Conservation (phyloP, 768 basidiomycete species). For the Russula foetens region DNA sequence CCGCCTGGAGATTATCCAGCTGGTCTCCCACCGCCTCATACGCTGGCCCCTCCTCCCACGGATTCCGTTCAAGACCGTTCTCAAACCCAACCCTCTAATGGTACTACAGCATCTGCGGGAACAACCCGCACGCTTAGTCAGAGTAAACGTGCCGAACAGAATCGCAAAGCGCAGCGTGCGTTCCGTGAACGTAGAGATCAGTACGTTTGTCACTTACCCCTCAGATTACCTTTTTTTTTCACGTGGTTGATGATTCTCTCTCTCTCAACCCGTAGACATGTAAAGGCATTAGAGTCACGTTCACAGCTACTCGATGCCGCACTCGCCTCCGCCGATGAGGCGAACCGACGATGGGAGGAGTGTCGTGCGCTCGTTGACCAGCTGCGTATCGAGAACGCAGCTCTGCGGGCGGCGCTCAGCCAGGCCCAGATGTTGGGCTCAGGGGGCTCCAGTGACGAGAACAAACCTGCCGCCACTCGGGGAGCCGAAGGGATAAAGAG, state of each 20-base stretch:
- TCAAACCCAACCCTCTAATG: constrained; percentile 17
- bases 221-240: background rate
- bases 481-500: background rate
- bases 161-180: constrained; percentile 87
- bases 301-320: constrained; percentile 82
- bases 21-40: constrained; percentile 17
- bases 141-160: constrained; percentile 89
- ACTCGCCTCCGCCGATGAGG: constrained; percentile 79
- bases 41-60: background rate
- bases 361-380: constrained; percentile 86
- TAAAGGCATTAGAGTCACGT: constrained; percentile 79
- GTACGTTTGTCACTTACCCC: constrained; percentile 37
- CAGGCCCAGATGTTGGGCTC: constrained; percentile 28
- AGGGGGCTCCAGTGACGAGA: constrained; percentile 4
- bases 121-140: constrained; percentile 55
- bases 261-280: constrained; percentile 45
- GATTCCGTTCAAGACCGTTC: constrained; percentile 11
- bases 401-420: constrained; percentile 61
- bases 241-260: background rate
- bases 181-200: constrained; percentile 87
- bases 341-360: constrained; percentile 85
- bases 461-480: background rate
- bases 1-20: constrained; percentile 17
- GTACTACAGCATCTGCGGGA: constrained; percentile 3
- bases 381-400: constrained; percentile 75